Conservation (phyloP, 1,284 basidiomycete species). For the Phellopilus nigrolimitatus region DNA sequence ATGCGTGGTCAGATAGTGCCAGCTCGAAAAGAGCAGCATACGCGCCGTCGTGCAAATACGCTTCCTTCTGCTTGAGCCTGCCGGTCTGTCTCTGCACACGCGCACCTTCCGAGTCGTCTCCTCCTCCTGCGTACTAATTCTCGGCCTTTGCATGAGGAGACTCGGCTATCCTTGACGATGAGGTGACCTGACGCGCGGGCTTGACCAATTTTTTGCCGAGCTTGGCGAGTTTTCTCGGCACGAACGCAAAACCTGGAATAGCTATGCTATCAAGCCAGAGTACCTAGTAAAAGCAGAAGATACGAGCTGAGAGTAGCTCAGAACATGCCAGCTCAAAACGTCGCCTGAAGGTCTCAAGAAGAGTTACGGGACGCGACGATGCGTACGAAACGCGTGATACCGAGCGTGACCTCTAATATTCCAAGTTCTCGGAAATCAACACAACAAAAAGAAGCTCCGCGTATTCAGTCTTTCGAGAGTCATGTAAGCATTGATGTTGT, state of each 20-base stretch:
- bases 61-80: slow-evolving; percentile 3
- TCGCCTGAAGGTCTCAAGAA: no score
- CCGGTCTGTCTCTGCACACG: background rate
- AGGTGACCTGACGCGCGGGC: no score
- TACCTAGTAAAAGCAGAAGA: background rate
- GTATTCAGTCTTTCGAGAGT: no score
- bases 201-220: no score
- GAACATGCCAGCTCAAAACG: no score
- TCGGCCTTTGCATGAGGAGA: background rate
- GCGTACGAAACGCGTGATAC: no score
- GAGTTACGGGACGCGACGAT: no score
- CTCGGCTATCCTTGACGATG: no score
- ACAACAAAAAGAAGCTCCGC: no score
- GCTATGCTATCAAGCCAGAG: slow-evolving; percentile 3
- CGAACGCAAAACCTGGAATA: slow-evolving; percentile 6
- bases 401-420: no score
- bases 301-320: background rate
- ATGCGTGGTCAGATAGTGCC: slow-evolving; percentile 58
- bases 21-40: slow-evolving; percentile 46
- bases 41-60: slow-evolving; percentile 36
- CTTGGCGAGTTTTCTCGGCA: slow-evolving; percentile 17
- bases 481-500: no score
- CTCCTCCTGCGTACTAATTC: background rate
- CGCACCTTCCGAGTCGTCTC: background rate
- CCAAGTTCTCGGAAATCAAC: no score